phyloP scores from a whole-genome alignment of 768 basidiomycete species.

The Fomitopsis serialis region DNA sequence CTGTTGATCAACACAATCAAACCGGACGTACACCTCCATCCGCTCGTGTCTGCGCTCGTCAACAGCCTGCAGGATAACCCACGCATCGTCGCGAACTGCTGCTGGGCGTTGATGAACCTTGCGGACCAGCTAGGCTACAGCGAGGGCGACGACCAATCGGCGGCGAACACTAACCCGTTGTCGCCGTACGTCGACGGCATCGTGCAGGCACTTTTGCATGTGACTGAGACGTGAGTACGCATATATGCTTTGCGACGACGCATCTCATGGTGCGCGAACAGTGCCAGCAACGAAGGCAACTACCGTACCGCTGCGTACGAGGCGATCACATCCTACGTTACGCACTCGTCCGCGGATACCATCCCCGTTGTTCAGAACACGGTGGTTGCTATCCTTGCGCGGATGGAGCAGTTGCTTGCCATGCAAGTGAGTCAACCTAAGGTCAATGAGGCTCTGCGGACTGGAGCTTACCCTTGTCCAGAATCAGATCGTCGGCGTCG shows the following conservation, averaged over 20 bases:
- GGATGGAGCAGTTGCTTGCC: conserved; percentile 83
- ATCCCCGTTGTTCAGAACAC: conserved; percentile 81
- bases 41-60: conserved; percentile 79
- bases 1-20: conserved; percentile 81
- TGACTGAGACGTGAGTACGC: conserved; percentile 75
- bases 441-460: too few species aligned
- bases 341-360: conserved; percentile 74
- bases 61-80: conserved; percentile 74
- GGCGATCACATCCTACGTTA: conserved; percentile 84
- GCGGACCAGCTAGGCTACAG: conserved; percentile 81
- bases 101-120: conserved; percentile 95
- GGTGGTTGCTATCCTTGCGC: conserved; percentile 71
- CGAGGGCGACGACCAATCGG: conserved; percentile 53
- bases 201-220: conserved; percentile 73
- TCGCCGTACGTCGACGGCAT: conserved; percentile 89
- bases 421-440: conserved; percentile 74
- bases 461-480: conserved; percentile 26
- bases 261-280: conserved; percentile 20
- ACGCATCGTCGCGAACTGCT: conserved; percentile 88
- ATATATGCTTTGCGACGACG: background rate
- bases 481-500: conserved; percentile 91
- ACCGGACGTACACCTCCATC: conserved; percentile 81
- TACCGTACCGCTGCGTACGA: conserved; percentile 95
- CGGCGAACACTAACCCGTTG: conserved; percentile 60
- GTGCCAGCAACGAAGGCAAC: conserved; percentile 83